Percentiles rank a stretch among this genome's conserved stretches.
phyloP scores from a whole-genome alignment of 495 filamentous ascomycete species.

The Podospora anserina region DNA sequence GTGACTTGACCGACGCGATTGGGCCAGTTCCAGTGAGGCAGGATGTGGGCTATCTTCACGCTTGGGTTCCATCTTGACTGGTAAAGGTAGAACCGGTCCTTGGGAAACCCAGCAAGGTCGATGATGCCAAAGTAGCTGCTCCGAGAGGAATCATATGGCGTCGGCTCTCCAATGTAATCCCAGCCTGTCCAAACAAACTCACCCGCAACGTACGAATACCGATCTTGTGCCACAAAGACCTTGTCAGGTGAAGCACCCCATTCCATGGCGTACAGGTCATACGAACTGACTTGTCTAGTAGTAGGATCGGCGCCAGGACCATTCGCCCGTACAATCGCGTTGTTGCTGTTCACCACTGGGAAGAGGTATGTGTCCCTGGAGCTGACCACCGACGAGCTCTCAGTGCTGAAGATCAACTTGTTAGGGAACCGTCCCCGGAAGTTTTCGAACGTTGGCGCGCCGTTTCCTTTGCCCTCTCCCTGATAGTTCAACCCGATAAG shows the following conservation, averaged over 20 bases:
- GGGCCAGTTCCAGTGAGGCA: slow-evolving; percentile 54
- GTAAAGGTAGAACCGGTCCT: slow-evolving; percentile 50
- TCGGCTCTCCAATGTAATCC: slow-evolving; percentile 52
- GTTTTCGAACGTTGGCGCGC: slow-evolving; percentile 27
- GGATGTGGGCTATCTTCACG: slow-evolving; percentile 42
- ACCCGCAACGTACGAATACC: slow-evolving; percentile 42
- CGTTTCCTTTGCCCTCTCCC: slow-evolving; percentile 43
- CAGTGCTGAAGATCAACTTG: slow-evolving; percentile 46
- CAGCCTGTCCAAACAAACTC: slow-evolving; percentile 53
- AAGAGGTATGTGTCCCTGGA: slow-evolving; percentile 50
- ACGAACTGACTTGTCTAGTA: slow-evolving; percentile 40
- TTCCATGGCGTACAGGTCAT: slow-evolving; percentile 43
- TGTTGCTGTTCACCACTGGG: slow-evolving; percentile 36
- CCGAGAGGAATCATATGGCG: slow-evolving; percentile 41
- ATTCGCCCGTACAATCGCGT: slow-evolving; percentile 1
- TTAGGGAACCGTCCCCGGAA: slow-evolving; percentile 43
- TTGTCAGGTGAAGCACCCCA: slow-evolving; percentile 48
- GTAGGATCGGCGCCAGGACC: slow-evolving; percentile 28
- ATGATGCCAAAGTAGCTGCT: slow-evolving; percentile 51
- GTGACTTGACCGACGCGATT: slow-evolving; percentile 43
- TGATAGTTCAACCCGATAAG: slow-evolving; percentile 51
- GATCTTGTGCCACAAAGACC: slow-evolving; percentile 47
- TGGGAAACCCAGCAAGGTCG: slow-evolving; percentile 51
- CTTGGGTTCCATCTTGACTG: slow-evolving; percentile 46
- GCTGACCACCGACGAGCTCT: slow-evolving; percentile 43